Evolutionary conservation across 2,329 filamentous ascomycete genomes (phyloP), one percentile per base, ranked within the genome.

Genomic region (Zymoseptoria brevis): DNA sequence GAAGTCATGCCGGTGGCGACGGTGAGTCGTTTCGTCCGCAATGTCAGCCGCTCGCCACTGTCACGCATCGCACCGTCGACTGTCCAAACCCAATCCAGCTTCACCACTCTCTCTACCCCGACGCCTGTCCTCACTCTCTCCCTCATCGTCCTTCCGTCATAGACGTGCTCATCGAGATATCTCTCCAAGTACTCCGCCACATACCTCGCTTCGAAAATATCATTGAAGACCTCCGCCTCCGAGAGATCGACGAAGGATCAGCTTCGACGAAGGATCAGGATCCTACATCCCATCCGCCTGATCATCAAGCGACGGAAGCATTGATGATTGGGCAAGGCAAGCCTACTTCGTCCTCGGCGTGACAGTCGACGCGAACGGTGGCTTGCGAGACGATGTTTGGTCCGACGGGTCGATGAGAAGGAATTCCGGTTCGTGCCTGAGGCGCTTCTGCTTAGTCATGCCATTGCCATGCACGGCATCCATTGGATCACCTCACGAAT

Each of bases 171-270:
- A 21, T 67, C 57, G 1, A 67, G 30, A 56, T 68, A 70, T 8
- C 61, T 53, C 19, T 68, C 66, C 8, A 71, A 53, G 53, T 71
- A 71, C 4, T 57, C 22, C 9, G 68, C 63, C 8, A 64, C 51
- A 54, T 68, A 55, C 45, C 59, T 67, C 7, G 66, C 67, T 29
- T 55, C 49, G 55, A 70, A 71, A 53, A 60, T 58, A 8, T 57
- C 60, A 49, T 66, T 57, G 53, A 63, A 65, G 9, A 57, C 56
- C 4, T 64, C 62, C 24, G 58, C 53, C 4, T 54, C 29, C 11
- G 62, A 45, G 13, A 45, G 35, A n/a, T 45, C 35, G 13, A 45
- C 35, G 35, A 45, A 45, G 35, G 35, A 41, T 41, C 35, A 16
- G 11, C 24, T 26, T 41, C 35, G 11, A 41, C 35, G 35, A 41